These are phyloP conservation scores for Pyrus bretschneideri DNA, from an alignment of 306 rosid species.

Conservation along the genomic window DNA sequence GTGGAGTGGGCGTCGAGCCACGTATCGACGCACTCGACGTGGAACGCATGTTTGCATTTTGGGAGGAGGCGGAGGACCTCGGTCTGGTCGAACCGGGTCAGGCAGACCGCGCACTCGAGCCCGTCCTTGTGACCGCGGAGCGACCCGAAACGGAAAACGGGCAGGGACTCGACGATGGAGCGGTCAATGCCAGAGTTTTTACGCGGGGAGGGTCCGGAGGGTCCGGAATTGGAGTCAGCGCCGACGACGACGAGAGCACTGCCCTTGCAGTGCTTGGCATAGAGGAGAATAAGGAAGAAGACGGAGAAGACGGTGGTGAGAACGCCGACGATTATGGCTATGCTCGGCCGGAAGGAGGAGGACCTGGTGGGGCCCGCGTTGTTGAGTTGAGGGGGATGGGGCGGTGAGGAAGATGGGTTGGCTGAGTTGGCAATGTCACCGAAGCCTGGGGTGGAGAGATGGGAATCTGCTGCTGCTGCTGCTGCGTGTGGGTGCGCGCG, in stretches of 20 bases:
- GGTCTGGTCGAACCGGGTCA: conserved; percentile 42
- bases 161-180: conserved; percentile 56
- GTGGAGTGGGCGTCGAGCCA: conserved; percentile 99
- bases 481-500: not conserved
- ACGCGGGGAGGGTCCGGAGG: conserved; percentile 8
- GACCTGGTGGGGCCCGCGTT: not conserved
- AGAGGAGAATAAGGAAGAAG: conserved; percentile 67
- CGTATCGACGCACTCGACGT: conserved; percentile 92
- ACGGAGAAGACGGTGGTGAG: conserved; percentile 53
- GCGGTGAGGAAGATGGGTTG: not conserved
- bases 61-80: conserved; percentile 79
- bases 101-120: conserved; percentile 81
- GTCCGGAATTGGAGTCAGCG: not conserved
- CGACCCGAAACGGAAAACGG: conserved; percentile 68
- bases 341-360: conserved; percentile 46
- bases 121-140: conserved; percentile 56
- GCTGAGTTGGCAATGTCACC: not conserved
- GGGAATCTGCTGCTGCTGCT: not conserved
- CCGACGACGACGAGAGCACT: not conserved
- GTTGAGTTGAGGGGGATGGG: not conserved
- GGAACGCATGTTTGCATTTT: conserved; percentile 89
- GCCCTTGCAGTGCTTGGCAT: conserved; percentile 60
- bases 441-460: not conserved
- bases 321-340: conserved; percentile 40
- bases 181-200: conserved; percentile 87